Percentiles rank a stretch among this genome's conserved stretches.
Evolutionary conservation across 2,329 filamentous ascomycete species (phyloP).

Genomic region (Claviceps monticola): DNA sequence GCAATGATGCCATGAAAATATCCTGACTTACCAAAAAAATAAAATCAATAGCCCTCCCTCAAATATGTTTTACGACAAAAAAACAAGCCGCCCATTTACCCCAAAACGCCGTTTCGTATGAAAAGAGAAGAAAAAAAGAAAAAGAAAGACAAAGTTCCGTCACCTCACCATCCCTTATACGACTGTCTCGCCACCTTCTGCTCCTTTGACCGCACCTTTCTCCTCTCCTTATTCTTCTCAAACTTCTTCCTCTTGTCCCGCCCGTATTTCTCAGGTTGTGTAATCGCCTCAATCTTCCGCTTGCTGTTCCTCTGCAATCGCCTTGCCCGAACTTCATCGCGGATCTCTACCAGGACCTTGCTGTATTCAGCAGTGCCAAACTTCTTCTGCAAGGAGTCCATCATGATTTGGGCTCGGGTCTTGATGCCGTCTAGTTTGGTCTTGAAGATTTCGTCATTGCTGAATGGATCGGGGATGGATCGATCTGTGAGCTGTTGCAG

Average conservation of each 20-base stretch:
- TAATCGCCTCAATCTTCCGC: slow-evolving; percentile 77
- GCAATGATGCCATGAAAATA: not conserved
- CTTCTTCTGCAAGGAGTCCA: slow-evolving; percentile 73
- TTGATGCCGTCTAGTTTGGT: slow-evolving; percentile 57
- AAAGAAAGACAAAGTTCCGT: slow-evolving; percentile 7
- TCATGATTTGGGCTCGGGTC: slow-evolving; percentile 58
- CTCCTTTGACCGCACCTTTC: slow-evolving; percentile 64
- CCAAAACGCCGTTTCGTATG: not conserved
- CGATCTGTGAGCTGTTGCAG: slow-evolving; percentile 78
- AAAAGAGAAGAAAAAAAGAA: not conserved
- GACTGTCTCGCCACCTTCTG: slow-evolving; percentile 58
- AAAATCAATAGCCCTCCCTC: not conserved
- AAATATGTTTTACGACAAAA: not conserved
- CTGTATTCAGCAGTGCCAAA: slow-evolving; percentile 72
- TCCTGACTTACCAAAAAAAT: not conserved
- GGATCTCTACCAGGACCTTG: slow-evolving; percentile 56
- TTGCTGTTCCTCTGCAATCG: slow-evolving; percentile 67
- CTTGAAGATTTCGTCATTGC: slow-evolving; percentile 56
- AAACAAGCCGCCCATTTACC: not conserved
- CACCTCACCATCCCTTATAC: slow-evolving; percentile 37
- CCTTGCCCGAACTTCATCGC: slow-evolving; percentile 56
- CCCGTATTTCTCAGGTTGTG: slow-evolving; percentile 64
- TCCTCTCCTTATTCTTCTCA: slow-evolving; percentile 70
- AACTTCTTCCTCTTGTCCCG: slow-evolving; percentile 70
- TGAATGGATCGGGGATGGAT: slow-evolving; percentile 56